These are phyloP conservation scores for Globisporangium paddicum DNA, from an alignment of 352 stramenopile species.

Conservation along the genomic window DNA sequence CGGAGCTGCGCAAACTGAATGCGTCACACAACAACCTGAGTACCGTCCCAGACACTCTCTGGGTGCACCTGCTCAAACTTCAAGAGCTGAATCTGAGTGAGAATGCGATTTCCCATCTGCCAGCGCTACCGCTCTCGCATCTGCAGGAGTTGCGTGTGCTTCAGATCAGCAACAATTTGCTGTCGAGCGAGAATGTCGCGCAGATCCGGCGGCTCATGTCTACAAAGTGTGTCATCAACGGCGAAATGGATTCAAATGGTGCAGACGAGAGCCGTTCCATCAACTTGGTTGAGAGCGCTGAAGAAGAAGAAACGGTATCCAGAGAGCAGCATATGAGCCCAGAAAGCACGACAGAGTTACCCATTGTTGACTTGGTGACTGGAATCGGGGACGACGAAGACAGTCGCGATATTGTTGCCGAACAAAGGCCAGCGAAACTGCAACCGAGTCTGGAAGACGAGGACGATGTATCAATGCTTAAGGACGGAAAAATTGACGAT, in stretches of 20 bases:
- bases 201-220: conserved; percentile 7
- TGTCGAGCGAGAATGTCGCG: conserved; percentile 15
- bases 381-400: neutral
- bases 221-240: neutral
- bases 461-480: neutral
- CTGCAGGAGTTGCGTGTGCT: conserved; percentile 11
- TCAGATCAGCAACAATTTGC: conserved; percentile 26
- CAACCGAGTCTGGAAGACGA: neutral
- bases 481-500: neutral
- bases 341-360: neutral
- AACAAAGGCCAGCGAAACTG: neutral
- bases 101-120: conserved; percentile 10
- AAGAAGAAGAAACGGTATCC: neutral
- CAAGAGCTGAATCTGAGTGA: conserved; percentile 31
- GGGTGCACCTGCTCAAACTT: conserved; percentile 26
- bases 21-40: conserved; percentile 62
- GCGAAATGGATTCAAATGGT: neutral
- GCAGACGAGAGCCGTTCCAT: neutral
- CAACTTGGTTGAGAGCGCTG: neutral
- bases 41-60: conserved; percentile 17
- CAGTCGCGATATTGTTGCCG: neutral
- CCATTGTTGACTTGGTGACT: neutral
- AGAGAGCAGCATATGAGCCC: neutral
- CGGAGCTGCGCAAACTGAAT: conserved; percentile 28
- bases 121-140: conserved; percentile 4